Evolutionary conservation across 2,329 filamentous ascomycete genomes (phyloP).

Genomic region (Xylaria sp.): DNA sequence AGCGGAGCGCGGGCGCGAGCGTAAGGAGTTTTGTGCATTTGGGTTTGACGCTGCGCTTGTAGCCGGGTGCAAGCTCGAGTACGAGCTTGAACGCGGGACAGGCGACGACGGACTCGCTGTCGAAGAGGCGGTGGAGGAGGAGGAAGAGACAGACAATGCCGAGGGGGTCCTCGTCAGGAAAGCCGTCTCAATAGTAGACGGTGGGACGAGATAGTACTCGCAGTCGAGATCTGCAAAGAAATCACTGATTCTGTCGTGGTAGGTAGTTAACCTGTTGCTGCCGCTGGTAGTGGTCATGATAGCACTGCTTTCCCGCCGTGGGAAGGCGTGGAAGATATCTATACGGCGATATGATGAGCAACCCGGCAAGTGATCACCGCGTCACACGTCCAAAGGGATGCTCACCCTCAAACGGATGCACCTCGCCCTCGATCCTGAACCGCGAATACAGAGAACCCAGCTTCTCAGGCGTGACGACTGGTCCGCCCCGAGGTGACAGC

Average conservation of each 20-base stretch:
- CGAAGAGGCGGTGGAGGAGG: constrained; percentile 1
- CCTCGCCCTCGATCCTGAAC: constrained; percentile 71
- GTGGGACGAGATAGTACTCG: constrained; percentile 73
- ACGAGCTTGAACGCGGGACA: constrained; percentile 31
- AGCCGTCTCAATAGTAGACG: constrained; percentile 20
- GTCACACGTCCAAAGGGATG: constrained; percentile 11
- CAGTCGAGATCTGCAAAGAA: constrained; percentile 67
- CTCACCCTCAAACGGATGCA: constrained; percentile 74
- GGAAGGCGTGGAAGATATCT: constrained; percentile 58
- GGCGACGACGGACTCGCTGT: constrained; percentile 26
- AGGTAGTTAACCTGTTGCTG: constrained; percentile 22
- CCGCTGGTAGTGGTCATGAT: constrained; percentile 30
- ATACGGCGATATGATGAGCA: constrained; percentile 12
- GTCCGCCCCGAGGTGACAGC: constrained; percentile 71
- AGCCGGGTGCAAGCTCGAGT: constrained; percentile 20
- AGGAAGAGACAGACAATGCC: constrained; percentile 17
- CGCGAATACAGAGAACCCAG: constrained; percentile 77
- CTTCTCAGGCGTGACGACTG: constrained; percentile 81
- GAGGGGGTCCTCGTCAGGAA: constrained; percentile 49
- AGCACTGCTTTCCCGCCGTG: constrained; percentile 36
- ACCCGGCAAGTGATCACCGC: background rate
- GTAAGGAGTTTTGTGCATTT: background rate
- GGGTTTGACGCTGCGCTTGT: background rate
- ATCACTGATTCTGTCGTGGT: constrained; percentile 63
- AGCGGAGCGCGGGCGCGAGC: constrained; percentile 23